Base-by-base conservation (phyloP, 805 yeast species). In the Kuraishia ogatae region DNA sequence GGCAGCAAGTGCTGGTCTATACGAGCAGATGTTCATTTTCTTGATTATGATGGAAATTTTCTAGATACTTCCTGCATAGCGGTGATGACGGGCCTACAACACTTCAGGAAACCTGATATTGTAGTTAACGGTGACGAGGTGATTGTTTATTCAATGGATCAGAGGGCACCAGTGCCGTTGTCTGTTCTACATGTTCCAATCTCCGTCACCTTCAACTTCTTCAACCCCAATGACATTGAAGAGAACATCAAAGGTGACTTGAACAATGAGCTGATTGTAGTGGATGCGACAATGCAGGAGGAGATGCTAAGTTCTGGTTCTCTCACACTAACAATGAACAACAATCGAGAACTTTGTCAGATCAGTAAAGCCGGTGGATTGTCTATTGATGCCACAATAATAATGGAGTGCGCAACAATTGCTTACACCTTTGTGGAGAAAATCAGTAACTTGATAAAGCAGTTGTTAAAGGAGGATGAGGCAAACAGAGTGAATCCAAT, bases 1-100 rank as follows among this genome's bases (percentile, higher is more conserved):
- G 98, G 97, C 1, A 79, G 83, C 54, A 85, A 89, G 60, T 91
- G 96, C 65, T 94, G 99, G 99, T 78, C 84, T 55, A 76, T 94
- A 13, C 79, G 96, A 56, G 97, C 96, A 0, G 97, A 92, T 65
- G 82, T 94, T 19, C 96, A 91, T 64, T 88, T 89, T 62, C 71
- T 94, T 56, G 87, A 91, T 66, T 90, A 83, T 64, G 99, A 94
- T 69, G 99, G 99, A 48, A 96, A 96, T 20, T 79, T 94, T 51
- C 84, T 92, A 48, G 99, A 94, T 68, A 87, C 90, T 6, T 85
- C 93, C 48, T 89, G 97, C 70, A 77, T 91, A 55, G 98, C 94
- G 0, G 97, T 90, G 7, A 86, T 90, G 79, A 81, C 93, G 7
- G 96, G 89, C 0, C 74, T 94, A 54, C 75, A 85, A 60, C 97